Percentiles rank a stretch among this genome's conserved stretches.
phyloP scores from a whole-genome alignment of 2,329 filamentous ascomycete species.

The Cladosporium sp. region DNA sequence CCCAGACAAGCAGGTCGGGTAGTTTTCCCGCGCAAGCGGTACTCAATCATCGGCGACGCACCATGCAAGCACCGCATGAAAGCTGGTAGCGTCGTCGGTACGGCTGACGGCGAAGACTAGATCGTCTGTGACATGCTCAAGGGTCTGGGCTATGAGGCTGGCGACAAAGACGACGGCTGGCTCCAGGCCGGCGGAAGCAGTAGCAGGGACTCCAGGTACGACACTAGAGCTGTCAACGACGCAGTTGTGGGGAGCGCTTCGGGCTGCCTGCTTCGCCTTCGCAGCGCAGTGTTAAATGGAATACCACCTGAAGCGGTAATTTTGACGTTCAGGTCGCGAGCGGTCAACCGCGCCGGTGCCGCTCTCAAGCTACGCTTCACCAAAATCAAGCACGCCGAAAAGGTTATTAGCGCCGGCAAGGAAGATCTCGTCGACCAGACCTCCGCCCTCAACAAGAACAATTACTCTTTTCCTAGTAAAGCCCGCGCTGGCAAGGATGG shows the following conservation, averaged over 20 bases:
- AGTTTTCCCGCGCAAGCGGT: conserved; percentile 92
- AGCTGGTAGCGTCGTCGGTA: conserved; percentile 88
- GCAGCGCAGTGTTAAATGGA: too few relatives aligned
- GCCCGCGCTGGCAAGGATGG: conserved; percentile 39
- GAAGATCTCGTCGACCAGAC: conserved; percentile 84
- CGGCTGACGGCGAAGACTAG: conserved; percentile 80
- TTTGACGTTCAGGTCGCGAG: too few relatives aligned
- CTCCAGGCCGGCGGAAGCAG: conserved; percentile 70
- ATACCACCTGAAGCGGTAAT: too few relatives aligned
- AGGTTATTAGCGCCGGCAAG: conserved; percentile 59
- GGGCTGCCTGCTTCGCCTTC: too few relatives aligned
- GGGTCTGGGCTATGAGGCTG: conserved; percentile 41
- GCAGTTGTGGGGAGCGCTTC: conserved; percentile 80
- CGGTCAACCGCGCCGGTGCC: conserved; percentile 91
- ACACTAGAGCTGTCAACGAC: conserved; percentile 86
- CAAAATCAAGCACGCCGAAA: conserved; percentile 61
- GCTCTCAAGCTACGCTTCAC: conserved; percentile 83
- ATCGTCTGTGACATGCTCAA: conserved; percentile 75
- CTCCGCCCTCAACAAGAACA: conserved; percentile 49
- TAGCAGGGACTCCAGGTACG: conserved; percentile 54
- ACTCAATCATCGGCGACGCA: conserved; percentile 87
- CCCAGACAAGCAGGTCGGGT: conserved; percentile 68
- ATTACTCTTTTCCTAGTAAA: conserved; percentile 41
- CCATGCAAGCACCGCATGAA: conserved; percentile 81
- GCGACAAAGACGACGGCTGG: conserved; percentile 78